A percentile compares a stretch with the other conserved stretches of the same genome.
These are phyloP conservation scores for Phytomonas sp. DNA, from an alignment of 208 protist genomes.

Conservation along the genomic window DNA sequence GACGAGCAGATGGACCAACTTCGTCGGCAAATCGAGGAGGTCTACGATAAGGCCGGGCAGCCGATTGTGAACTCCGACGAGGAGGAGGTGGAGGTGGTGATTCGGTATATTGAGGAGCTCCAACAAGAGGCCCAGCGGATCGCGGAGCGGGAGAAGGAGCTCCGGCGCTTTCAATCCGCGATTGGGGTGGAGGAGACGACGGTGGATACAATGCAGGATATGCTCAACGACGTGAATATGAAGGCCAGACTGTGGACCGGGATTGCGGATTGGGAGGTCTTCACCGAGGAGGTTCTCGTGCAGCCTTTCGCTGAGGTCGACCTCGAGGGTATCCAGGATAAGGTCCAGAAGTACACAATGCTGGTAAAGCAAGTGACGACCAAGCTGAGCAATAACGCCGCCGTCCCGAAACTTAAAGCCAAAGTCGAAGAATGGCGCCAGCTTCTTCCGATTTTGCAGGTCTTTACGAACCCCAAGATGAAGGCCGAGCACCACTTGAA, in stretches of 20 bases:
- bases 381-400: slow-evolving; percentile 73
- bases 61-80: slow-evolving; percentile 83
- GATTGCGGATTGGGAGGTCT: slow-evolving; percentile 77
- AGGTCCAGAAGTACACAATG: slow-evolving; percentile 79
- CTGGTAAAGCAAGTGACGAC: slow-evolving; percentile 87
- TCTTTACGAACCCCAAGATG: slow-evolving; percentile 91
- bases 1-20: slow-evolving; percentile 91
- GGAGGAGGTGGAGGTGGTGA: slow-evolving; percentile 67
- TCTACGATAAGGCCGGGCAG: slow-evolving; percentile 81
- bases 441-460: slow-evolving; percentile 86
- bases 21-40: slow-evolving; percentile 74
- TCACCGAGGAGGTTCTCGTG: slow-evolving; percentile 47
- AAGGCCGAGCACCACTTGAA: slow-evolving; percentile 77
- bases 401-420: slow-evolving; percentile 71
- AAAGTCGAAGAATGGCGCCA: slow-evolving; percentile 92
- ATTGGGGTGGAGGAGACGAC: slow-evolving; percentile 87
- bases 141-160: slow-evolving; percentile 77
- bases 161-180: slow-evolving; percentile 80
- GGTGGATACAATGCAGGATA: slow-evolving; percentile 86
- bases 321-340: slow-evolving; percentile 59
- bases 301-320: slow-evolving; percentile 77
- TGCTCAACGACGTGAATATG: slow-evolving; percentile 88
- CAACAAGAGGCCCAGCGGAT: slow-evolving; percentile 76
- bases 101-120: slow-evolving; percentile 74
- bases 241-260: slow-evolving; percentile 83